Conservation (phyloP, 495 filamentous ascomycete species). For the Penicillium macrosclerotiorum region DNA sequence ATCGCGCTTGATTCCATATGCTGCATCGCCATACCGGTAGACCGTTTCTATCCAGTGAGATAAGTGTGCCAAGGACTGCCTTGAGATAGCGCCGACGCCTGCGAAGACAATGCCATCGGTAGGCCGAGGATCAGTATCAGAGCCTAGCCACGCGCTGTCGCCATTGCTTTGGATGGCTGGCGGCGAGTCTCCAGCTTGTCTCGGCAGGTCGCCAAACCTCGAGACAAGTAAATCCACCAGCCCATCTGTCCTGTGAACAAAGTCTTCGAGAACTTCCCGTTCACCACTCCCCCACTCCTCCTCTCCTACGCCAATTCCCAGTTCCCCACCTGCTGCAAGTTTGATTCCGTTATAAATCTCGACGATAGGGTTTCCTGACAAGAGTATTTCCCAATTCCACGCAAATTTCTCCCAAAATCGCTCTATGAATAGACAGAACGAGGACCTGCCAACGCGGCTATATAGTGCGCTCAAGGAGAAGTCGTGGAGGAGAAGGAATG, state of each 20-base stretch:
- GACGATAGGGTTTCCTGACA: conserved; percentile 83
- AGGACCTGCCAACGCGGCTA: conserved; percentile 54
- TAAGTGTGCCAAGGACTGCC: conserved; percentile 61
- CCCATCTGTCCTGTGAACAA: conserved; percentile 62
- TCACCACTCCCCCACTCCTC: conserved; percentile 92
- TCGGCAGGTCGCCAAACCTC: conserved; percentile 64
- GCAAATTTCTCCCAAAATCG: conserved; percentile 83
- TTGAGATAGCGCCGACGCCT: conserved; percentile 66
- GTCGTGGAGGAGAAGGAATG: conserved; percentile 86
- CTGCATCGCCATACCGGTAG: conserved; percentile 70
- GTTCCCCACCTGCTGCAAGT: conserved; percentile 84
- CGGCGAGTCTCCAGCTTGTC: conserved; percentile 7
- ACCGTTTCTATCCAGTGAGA: conserved; percentile 83
- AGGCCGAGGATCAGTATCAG: conserved; percentile 57
- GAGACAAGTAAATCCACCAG: conserved; percentile 83
- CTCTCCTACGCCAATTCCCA: conserved; percentile 90
- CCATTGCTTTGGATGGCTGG: conserved; percentile 4
- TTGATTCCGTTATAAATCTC: conserved; percentile 82
- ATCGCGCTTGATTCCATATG: conserved; percentile 79
- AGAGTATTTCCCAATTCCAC: conserved; percentile 81
- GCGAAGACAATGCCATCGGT: conserved; percentile 84
- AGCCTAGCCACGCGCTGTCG: conserved; percentile 60
- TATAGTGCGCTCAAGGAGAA: conserved; percentile 65
- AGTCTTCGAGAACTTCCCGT: conserved; percentile 84
- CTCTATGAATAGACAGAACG: conserved; percentile 63